Percentiles rank a stretch among this genome's conserved stretches.
phyloP scores from a whole-genome alignment of 352 stramenopile genomes.

The Phytophthora sojae region DNA sequence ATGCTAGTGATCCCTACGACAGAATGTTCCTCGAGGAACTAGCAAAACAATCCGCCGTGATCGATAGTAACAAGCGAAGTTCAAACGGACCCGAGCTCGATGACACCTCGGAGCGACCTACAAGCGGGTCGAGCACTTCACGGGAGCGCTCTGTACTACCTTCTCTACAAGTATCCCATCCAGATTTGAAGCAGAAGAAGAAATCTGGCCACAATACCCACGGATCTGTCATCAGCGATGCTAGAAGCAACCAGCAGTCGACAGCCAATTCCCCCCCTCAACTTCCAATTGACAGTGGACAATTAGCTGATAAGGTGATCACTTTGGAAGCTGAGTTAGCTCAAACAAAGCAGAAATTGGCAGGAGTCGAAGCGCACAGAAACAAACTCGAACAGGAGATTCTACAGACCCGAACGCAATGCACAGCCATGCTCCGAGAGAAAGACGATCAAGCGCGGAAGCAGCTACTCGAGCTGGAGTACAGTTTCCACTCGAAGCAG shows the following conservation, averaged over 20 bases:
- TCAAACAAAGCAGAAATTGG: conserved; percentile 35
- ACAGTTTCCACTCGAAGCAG: conserved; percentile 48
- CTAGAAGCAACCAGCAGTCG: conserved; percentile 26
- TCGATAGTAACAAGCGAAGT: conserved; percentile 3
- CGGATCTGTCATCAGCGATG: background rate
- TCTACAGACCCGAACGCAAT: conserved; percentile 47
- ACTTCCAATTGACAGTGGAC: background rate
- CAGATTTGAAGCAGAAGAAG: conserved; percentile 22
- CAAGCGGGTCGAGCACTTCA: conserved; percentile 18
- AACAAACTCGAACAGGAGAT: conserved; percentile 60
- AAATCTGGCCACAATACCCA: conserved; percentile 9
- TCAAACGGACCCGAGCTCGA: conserved; percentile 30
- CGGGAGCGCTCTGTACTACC: conserved; percentile 30
- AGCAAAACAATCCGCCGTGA: conserved; percentile 51
- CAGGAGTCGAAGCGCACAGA: conserved; percentile 34
- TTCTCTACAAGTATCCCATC: conserved; percentile 13
- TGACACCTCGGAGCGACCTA: conserved; percentile 14
- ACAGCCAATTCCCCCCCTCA: background rate
- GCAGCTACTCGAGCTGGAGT: conserved; percentile 59
- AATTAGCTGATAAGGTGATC: conserved; percentile 14
- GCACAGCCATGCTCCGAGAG: conserved; percentile 47
- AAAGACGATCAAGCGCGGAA: conserved; percentile 70
- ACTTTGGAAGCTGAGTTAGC: conserved; percentile 43
- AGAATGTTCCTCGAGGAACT: conserved; percentile 75
- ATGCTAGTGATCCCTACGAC: conserved; percentile 45